A percentile compares a stretch with the other conserved stretches of the same genome.
Conservation (phyloP, 2,329 filamentous ascomycete genomes). For the Colletotrichum sp. region DNA sequence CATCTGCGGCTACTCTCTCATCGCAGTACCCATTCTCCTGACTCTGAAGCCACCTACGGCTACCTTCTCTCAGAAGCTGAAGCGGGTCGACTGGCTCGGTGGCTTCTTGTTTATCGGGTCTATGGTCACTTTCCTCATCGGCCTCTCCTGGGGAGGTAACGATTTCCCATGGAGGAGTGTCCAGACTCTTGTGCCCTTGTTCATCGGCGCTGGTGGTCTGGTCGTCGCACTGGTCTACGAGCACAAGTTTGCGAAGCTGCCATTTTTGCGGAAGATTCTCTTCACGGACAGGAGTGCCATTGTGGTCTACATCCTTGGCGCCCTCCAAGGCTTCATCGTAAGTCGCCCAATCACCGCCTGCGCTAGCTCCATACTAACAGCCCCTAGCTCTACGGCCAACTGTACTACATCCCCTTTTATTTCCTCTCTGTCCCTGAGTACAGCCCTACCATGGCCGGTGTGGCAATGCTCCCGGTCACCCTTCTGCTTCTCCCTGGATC, state of each 20-base stretch:
- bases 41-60: conserved; percentile 39
- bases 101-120: conserved; percentile 48
- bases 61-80: conserved; percentile 36
- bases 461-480: conserved; percentile 38
- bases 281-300: conserved; percentile 33
- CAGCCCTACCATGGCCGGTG: conserved; percentile 35
- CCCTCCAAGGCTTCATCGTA: conserved; percentile 38
- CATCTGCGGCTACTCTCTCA: conserved; percentile 43
- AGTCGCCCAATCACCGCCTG: conserved; percentile 6
- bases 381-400: conserved; percentile 31
- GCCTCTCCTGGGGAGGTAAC: conserved; percentile 52
- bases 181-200: conserved; percentile 45
- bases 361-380: not conserved
- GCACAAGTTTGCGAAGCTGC: conserved; percentile 30
- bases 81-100: conserved; percentile 51
- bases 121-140: conserved; percentile 48
- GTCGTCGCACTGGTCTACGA: conserved; percentile 43
- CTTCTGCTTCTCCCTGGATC: conserved; percentile 34
- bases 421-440: conserved; percentile 39
- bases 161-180: conserved; percentile 46
- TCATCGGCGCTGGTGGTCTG: conserved; percentile 46
- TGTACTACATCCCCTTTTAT: conserved; percentile 42
- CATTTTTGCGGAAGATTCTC: conserved; percentile 34
- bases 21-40: conserved; percentile 45
- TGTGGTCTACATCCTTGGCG: conserved; percentile 33